Base-by-base conservation (phyloP, 78 protist genomes). In the Cavenderia fasciculata region DNA sequence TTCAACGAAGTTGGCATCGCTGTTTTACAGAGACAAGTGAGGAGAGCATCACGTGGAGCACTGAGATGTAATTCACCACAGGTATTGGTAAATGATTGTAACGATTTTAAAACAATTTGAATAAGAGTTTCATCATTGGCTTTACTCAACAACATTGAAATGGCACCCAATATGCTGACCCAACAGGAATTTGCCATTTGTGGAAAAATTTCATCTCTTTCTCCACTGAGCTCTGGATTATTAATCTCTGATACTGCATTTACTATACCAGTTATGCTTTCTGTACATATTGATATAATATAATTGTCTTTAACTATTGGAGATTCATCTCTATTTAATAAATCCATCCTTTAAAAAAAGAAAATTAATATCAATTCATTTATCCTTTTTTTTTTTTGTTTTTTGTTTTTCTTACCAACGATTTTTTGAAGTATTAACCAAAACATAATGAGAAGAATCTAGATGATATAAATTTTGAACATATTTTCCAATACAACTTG, bases 11-110 rank as follows among this genome's bases (percentile, higher is more conserved):
- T 77, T 51, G 72, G 71, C 0, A 49, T 72, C 3, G 87, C 63
- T 21, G 78, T 86, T 41, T 90, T 77, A 51, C 92, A 82, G 8
- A 90, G 63, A 78, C 87, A 90, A 5, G 94, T 90, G 18, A 90
- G 38, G n/a, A 90, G 69, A 11, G 94, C 94, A 69, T 90, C 94
- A 23, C 94, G 54, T 43, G 94, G 94, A 4, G 89, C 87, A 0
- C 86, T 71, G 29, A 90, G 27, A 52, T 78, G 72, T 21, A 78
- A 61, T n/a, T 79, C 87, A 14, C 94, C 94, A 51, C 94, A 90
- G 1, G 86, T 77, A 29, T 90, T 74, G 29, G 87, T 90, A 44
- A 90, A 77, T 25, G 85, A 56, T 68, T 90, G 94, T 18, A 79
- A 41, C 8, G 87, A 44, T 47, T 90, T 90, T 38, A 90, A 70